A percentile compares a stretch with the other conserved stretches of the same genome.
These are phyloP conservation scores for Tinospora cordifolia DNA, from an alignment of 164 flowering plant genomes.

Conservation along the genomic window DNA sequence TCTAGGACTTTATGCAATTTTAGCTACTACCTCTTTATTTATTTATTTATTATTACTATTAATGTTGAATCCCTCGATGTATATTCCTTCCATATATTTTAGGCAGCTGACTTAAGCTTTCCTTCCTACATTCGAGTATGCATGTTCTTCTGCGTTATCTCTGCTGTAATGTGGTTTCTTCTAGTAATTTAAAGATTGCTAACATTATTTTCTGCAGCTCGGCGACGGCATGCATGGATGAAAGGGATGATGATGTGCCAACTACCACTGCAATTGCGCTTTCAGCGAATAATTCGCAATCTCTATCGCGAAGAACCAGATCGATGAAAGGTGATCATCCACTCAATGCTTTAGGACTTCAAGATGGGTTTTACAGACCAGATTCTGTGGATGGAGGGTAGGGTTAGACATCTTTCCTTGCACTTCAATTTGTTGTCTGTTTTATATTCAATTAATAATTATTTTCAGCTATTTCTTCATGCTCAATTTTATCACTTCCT, in stretches of 20 bases:
- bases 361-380: constrained; percentile 48
- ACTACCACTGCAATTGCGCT: constrained; percentile 49
- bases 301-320: constrained; percentile 87
- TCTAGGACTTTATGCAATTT: no score
- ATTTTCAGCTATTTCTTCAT: background rate
- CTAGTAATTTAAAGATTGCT: constrained; percentile 8
- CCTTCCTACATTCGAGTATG: no score
- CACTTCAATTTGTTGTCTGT: background rate
- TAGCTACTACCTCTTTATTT: no score
- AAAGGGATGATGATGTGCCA: constrained; percentile 74
- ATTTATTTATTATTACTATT: no score
- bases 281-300: constrained; percentile 47
- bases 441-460: background rate
- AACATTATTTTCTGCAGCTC: constrained; percentile 48
- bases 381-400: constrained; percentile 75
- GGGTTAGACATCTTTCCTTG: constrained; percentile 3
- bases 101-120: no score
- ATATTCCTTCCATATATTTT: no score
- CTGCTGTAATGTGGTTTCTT: background rate
- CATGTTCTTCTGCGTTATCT: background rate
- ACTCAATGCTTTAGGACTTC: constrained; percentile 34
- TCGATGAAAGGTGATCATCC: constrained; percentile 55
- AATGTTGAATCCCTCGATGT: no score
- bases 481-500: background rate
- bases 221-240: constrained; percentile 46